phyloP scores from a whole-genome alignment of 352 stramenopile species.

The Globisporangium spiculum region DNA sequence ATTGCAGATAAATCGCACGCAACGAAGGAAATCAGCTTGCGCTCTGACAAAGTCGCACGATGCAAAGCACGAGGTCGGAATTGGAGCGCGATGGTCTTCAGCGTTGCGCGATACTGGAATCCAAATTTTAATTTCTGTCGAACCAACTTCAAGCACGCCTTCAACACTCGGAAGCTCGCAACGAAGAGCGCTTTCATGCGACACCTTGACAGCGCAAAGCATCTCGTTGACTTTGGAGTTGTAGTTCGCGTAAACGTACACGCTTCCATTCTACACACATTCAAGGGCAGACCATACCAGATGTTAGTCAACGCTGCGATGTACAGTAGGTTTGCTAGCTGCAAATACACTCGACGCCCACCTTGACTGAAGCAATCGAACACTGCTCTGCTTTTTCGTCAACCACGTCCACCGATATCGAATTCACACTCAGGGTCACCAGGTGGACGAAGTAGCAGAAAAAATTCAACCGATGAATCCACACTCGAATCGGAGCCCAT shows the following conservation, averaged over 20 bases:
- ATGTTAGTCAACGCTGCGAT: background rate
- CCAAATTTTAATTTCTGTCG: conserved; percentile 26
- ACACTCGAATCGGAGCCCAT: conserved; percentile 32
- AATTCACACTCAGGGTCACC: conserved; percentile 27
- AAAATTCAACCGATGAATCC: conserved; percentile 38
- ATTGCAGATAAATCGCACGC: background rate
- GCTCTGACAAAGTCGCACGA: conserved; percentile 7
- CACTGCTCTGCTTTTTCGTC: conserved; percentile 9
- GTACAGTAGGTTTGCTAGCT: conserved; percentile 3
- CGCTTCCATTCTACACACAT: conserved; percentile 28
- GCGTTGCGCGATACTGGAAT: conserved; percentile 19
- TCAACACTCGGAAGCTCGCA: conserved; percentile 12
- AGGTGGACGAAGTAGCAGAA: conserved; percentile 35
- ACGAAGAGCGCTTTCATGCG: conserved; percentile 4
- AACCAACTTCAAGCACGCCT: conserved; percentile 17
- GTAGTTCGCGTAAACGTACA: conserved; percentile 21
- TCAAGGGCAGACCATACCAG: background rate
- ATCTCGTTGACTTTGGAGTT: conserved; percentile 21
- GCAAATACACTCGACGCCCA: background rate
- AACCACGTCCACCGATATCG: conserved; percentile 37
- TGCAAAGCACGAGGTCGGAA: conserved; percentile 16
- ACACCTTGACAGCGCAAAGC: conserved; percentile 16
- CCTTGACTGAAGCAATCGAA: conserved; percentile 15
- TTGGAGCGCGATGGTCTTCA: conserved; percentile 17
- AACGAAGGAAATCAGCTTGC: background rate